These are phyloP conservation scores for Albifimbria verrucaria DNA, from an alignment of 2,329 filamentous ascomycete genomes.

Conservation along the genomic window DNA sequence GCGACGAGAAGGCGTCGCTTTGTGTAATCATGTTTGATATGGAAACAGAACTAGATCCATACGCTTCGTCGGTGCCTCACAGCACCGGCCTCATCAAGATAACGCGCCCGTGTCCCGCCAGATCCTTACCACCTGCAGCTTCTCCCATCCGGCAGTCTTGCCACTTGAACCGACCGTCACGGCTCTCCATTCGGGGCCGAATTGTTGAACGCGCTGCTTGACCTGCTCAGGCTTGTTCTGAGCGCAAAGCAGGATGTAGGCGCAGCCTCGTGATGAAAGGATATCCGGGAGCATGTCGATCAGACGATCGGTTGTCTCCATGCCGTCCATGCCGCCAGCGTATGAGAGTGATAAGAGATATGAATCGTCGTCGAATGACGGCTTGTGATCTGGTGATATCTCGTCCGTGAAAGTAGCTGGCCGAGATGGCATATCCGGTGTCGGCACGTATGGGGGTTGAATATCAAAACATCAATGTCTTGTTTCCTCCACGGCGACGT, in stretches of 20 bases:
- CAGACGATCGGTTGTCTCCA: conserved; percentile 86
- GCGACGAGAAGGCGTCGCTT: conserved; percentile 11
- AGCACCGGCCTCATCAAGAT: neutral
- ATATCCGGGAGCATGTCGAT: conserved; percentile 65
- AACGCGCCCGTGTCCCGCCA: conserved; percentile 53
- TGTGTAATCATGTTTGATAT: conserved; percentile 25
- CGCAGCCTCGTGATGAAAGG: conserved; percentile 67
- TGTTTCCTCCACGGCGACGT: conserved; percentile 54
- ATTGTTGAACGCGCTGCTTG: conserved; percentile 54
- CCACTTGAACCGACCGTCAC: conserved; percentile 80
- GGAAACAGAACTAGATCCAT: conserved; percentile 28
- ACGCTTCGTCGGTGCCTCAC: conserved; percentile 18
- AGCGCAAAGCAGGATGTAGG: conserved; percentile 85
- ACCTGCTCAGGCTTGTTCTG: conserved; percentile 83
- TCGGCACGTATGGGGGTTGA: conserved; percentile 98
- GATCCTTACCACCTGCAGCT: conserved; percentile 82
- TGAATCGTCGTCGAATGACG: conserved; percentile 73
- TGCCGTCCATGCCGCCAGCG: conserved; percentile 83
- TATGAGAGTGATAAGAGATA: conserved; percentile 83
- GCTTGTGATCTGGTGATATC: conserved; percentile 25
- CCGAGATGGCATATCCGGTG: conserved; percentile 64
- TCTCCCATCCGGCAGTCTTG: conserved; percentile 90
- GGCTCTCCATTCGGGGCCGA: conserved; percentile 62
- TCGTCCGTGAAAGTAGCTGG: conserved; percentile 26
- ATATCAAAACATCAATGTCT: conserved; percentile 77